Evolutionary conservation across 2,329 filamentous ascomycete genomes (phyloP), one percentile per base, ranked within the genome.

Genomic region (Cryphonectria japonica): DNA sequence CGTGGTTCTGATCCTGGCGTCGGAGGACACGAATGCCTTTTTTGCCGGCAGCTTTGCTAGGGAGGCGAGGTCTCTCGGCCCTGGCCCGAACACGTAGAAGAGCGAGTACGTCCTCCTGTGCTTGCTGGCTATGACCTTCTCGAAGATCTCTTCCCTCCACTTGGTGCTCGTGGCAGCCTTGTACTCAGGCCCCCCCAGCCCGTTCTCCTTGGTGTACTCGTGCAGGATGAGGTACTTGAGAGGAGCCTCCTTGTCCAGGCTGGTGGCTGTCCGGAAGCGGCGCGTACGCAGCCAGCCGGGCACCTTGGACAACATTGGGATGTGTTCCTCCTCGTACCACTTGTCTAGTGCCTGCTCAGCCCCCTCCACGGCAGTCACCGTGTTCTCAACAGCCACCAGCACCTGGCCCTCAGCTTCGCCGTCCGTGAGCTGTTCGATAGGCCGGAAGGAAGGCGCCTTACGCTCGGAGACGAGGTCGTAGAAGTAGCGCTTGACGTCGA

Each of bases 21-120:
- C 88, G 1, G 85, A 81, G 0, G 87, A 87, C 0, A 82, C 81
- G 77, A 90, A 92, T 0, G 83, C 83, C 0, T 78, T 76, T 0
- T 81, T 77, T 0, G 84, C 81, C 3, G 85, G 83, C 4, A 87
- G 81, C 1, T 80, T 80, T 0, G 87, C 83, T 1, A 93, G 81
- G 7, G 87, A 85, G 0, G 84, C 76, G 3, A 95, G 83, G 74
- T 95, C 91, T 34, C 92, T 86, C 0, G 92, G 89, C 0, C 88
- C 92, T 0, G 92, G 87, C 0, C 93, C 92, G 77, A 97, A 97
- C 14, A 91, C 90, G 79, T 96, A 95, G 79, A 93, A 93, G 73
- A 95, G 87, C 46, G 88, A 84, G 80, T 93, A 96, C 0, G 85
- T 84, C 26, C 92, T 85, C 61, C 89, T 85, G 14, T 81, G 84